Evolutionary conservation across 2,329 filamentous ascomycete species (phyloP), one percentile per base, ranked within the genome.

Genomic region (Pyrenochaeta sp.): DNA sequence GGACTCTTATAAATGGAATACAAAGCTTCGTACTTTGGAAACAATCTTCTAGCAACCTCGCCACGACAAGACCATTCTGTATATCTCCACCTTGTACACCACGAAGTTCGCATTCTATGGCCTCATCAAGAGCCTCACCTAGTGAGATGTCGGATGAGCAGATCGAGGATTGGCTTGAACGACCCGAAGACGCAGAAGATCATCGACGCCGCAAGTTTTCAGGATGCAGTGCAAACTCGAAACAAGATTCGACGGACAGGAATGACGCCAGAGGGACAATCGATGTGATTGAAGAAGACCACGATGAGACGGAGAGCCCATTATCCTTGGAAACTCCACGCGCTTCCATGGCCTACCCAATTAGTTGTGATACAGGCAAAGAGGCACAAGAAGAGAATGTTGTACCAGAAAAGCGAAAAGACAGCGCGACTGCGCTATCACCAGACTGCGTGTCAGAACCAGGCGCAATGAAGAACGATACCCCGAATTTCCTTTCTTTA

Each of bases 81-180:
- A 27, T 49, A 15, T 54, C 56, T 12, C 51, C 54, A 4, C 37
- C 51, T 11, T 43, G 45, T 39, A 51, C 55, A 27, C 51, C 49
- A 3, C 40, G 40, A n/a, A 53, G 42, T 30, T 46, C 42, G 7
- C 36, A 23, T 27, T 27, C 23, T 27, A 37, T 37, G 40, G 45
- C 35, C 20, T 58, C 58, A 0, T 49, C 51, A 7, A 49, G 46
- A 20, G 61, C 55, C 23, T 17, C 54, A 11, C 46, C 35, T 17
- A 56, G 45, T 23, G 53, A 56, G 15, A 60, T 63, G 60, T 60
- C 60, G 0, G 60, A 63, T 39, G 60, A 63, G 51, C 45, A 61
- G n/a, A 61, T 63, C 30, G 60, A 63, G 23, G 56, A 58, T 10
- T 63, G 60, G 60, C 49, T 63, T 7, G 60, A 63, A 31, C 49